Evolutionary conservation across 805 yeast species (phyloP).

Genomic region (Metschnikowia kofuensis): DNA sequence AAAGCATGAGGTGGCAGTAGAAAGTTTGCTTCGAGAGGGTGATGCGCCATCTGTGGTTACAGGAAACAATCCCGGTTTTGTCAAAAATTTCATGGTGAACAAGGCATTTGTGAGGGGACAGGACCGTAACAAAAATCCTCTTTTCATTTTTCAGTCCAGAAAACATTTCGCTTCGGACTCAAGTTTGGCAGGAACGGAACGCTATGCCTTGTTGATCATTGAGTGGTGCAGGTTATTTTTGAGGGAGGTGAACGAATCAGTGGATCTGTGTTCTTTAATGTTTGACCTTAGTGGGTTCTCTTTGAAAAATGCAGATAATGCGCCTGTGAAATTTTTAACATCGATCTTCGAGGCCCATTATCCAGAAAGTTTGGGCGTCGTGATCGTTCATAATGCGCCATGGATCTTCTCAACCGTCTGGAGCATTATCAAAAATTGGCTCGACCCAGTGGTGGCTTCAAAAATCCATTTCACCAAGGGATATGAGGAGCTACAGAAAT

Average conservation of each 20-base stretch:
- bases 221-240: constrained; percentile 64
- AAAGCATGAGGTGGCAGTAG: constrained; percentile 48
- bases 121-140: constrained; percentile 73
- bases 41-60: constrained; percentile 58
- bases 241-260: constrained; percentile 54
- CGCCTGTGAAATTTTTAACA: constrained; percentile 85
- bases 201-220: constrained; percentile 70
- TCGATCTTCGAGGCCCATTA: constrained; percentile 92
- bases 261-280: constrained; percentile 76
- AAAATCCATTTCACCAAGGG: constrained; percentile 82
- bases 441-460: constrained; percentile 93
- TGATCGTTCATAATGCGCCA: constrained; percentile 91
- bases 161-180: constrained; percentile 54
- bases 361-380: constrained; percentile 86
- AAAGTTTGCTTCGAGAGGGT: constrained; percentile 62
- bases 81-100: constrained; percentile 56
- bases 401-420: constrained; percentile 96
- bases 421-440: constrained; percentile 89
- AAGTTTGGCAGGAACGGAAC: constrained; percentile 66
- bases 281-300: constrained; percentile 88
- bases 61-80: constrained; percentile 41
- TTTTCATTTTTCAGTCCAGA: constrained; percentile 77
- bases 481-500: constrained; percentile 61
- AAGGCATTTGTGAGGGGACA: constrained; percentile 74
- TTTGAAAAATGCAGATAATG: constrained; percentile 89